These are phyloP conservation scores for Pythium coloratum DNA, from an alignment of 352 stramenopile genomes.

Conservation along the genomic window DNA sequence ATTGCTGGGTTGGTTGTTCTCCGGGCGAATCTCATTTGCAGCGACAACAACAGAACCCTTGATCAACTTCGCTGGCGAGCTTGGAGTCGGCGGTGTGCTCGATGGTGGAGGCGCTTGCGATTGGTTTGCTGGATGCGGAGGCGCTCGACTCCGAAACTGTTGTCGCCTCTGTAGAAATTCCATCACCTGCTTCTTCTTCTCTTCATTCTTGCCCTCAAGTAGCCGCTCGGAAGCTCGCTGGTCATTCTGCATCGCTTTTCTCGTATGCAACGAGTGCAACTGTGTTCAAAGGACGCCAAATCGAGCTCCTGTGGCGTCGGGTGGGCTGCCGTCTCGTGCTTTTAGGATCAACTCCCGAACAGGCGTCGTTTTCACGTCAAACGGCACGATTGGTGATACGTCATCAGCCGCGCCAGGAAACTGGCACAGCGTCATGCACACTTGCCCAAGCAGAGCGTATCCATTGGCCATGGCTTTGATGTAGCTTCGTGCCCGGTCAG, in stretches of 20 bases:
- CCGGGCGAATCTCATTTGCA: too few species aligned
- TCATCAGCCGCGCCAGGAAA: constrained; percentile 47
- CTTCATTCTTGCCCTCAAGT: constrained; percentile 30
- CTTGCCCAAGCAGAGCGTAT: constrained; percentile 42
- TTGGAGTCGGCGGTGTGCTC: neutral
- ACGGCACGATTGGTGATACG: constrained; percentile 30
- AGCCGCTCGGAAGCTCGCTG: constrained; percentile 16
- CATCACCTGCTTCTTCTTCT: constrained; percentile 44
- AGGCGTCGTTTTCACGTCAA: constrained; percentile 41
- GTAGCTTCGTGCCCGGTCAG: constrained; percentile 56
- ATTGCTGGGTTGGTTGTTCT: too few species aligned
- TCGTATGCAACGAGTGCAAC: neutral
- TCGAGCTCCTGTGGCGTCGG: constrained; percentile 32
- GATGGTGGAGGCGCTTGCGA: neutral
- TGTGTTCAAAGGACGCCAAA: constrained; percentile 19
- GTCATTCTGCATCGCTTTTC: constrained; percentile 51
- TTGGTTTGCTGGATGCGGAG: constrained; percentile 19
- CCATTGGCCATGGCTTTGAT: constrained; percentile 47
- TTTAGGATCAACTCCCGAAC: constrained; percentile 43
- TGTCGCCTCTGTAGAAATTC: constrained; percentile 42
- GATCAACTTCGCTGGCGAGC: neutral
- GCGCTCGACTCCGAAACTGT: constrained; percentile 30
- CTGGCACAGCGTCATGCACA: constrained; percentile 34
- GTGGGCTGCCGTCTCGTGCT: constrained; percentile 25
- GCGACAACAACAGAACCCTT: neutral